Evolutionary conservation across 768 basidiomycete genomes (phyloP).

Genomic region (Calvatia gigantea): DNA sequence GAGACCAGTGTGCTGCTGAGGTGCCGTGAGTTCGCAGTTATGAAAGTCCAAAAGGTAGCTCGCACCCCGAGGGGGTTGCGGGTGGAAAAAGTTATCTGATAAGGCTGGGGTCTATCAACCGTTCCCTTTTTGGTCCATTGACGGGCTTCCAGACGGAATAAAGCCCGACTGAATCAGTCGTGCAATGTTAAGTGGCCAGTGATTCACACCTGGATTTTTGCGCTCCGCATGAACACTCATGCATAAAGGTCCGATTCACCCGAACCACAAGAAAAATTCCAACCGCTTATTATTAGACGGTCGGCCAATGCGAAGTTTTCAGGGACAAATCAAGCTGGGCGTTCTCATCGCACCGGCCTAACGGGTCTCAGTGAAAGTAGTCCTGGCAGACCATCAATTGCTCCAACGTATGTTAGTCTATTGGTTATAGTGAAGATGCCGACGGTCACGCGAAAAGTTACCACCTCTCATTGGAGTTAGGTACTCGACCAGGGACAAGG

Average conservation of each 20-base stretch:
- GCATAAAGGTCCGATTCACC: not conserved
- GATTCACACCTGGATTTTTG: not conserved
- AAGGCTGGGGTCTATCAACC: slow-evolving; percentile 12
- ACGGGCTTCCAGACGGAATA: not conserved
- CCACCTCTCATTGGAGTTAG: not conserved
- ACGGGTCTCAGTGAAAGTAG: not conserved
- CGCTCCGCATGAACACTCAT: not conserved
- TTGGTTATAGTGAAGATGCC: not conserved
- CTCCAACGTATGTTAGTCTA: no score
- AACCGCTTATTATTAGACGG: not conserved
- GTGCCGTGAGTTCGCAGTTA: not conserved
- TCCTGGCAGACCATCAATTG: not conserved
- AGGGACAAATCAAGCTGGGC: slow-evolving; percentile 1
- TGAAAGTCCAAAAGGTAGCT: not conserved
- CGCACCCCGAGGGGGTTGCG: slow-evolving; percentile 7
- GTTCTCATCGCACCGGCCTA: not conserved
- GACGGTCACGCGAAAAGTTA: not conserved
- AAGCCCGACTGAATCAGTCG: no score
- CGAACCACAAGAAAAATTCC: not conserved
- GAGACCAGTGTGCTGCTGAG: not conserved
- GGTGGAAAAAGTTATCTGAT: slow-evolving; percentile 18
- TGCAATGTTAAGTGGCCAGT: no score
- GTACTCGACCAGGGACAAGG: not conserved
- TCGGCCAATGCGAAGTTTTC: not conserved
- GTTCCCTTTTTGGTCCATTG: slow-evolving; percentile 2